A percentile compares a stretch with the other conserved stretches of the same genome.
Evolutionary conservation across 176 grass and related monocot species (phyloP).

Genomic region (Musa beccarii): DNA sequence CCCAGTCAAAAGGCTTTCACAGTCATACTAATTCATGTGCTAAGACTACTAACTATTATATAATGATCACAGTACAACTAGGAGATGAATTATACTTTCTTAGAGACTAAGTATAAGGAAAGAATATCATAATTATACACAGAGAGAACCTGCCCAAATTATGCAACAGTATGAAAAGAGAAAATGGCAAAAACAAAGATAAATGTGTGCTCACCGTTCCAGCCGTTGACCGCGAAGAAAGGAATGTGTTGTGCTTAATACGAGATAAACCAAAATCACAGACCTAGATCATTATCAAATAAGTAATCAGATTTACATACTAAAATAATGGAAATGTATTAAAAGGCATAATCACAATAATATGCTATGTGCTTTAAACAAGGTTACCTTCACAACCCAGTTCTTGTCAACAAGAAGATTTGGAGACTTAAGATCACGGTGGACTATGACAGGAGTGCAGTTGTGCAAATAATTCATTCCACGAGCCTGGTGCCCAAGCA

Average conservation of each 20-base stretch:
- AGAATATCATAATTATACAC: not conserved
- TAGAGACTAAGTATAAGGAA: not conserved
- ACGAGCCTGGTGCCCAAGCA: constrained; percentile 48
- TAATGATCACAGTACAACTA: not conserved
- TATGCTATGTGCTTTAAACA: constrained; percentile 21
- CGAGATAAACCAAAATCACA: constrained; percentile 98
- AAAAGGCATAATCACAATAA: constrained; percentile 9
- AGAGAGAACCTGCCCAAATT: not conserved
- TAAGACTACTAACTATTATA: not conserved
- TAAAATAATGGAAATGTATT: constrained; percentile 8
- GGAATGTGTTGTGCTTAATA: constrained; percentile 90
- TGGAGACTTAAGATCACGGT: constrained; percentile 95
- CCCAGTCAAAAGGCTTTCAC: not conserved
- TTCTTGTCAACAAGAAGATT: constrained; percentile 98
- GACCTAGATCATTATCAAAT: constrained; percentile 43
- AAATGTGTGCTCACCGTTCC: constrained; percentile 73
- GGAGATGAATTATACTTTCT: not conserved
- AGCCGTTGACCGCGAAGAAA: constrained; percentile 97
- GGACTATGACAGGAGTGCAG: constrained; percentile 83
- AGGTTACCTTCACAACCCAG: constrained; percentile 97
- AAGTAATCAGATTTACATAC: constrained; percentile 18
- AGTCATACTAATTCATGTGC: not conserved
- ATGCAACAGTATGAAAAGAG: constrained; percentile 7
- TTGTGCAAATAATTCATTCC: constrained; percentile 99
- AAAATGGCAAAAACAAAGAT: not conserved